Evolutionary conservation across 352 stramenopile genomes (phyloP).

Genomic region (Peronospora tabacina): DNA sequence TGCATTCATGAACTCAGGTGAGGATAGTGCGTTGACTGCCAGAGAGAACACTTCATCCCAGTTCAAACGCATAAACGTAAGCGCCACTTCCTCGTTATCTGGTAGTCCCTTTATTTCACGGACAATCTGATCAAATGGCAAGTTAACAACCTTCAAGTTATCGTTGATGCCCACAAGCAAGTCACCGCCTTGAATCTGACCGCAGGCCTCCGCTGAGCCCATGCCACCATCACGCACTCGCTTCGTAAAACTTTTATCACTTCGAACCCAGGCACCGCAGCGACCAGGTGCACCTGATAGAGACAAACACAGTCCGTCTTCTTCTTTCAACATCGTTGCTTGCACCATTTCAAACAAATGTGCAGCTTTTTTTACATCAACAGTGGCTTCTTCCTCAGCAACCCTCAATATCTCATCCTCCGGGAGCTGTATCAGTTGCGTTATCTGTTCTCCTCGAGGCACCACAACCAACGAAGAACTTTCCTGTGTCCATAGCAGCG

Average conservation of each 20-base stretch:
- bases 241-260: constrained; percentile 61
- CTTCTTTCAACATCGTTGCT: constrained; percentile 46
- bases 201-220: constrained; percentile 54
- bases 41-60: constrained; percentile 55
- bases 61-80: constrained; percentile 53
- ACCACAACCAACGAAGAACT: constrained; percentile 56
- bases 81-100: constrained; percentile 30
- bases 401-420: constrained; percentile 15
- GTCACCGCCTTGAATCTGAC: constrained; percentile 53
- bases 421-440: constrained; percentile 25
- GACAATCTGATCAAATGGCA: constrained; percentile 70
- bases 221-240: constrained; percentile 34
- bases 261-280: constrained; percentile 74
- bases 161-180: constrained; percentile 64
- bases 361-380: constrained; percentile 8
- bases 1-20: constrained; percentile 36
- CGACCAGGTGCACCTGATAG: constrained; percentile 62
- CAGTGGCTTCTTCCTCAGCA: constrained; percentile 12
- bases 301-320: constrained; percentile 72
- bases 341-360: constrained; percentile 43
- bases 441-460: constrained; percentile 41
- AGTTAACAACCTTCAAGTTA: constrained; percentile 41
- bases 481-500: constrained; percentile 53
- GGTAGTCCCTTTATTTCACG: constrained; percentile 49
- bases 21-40: constrained; percentile 40